phyloP scores from a whole-genome alignment of 177 flowering plant species.

The Tripterygium wilfordii region DNA sequence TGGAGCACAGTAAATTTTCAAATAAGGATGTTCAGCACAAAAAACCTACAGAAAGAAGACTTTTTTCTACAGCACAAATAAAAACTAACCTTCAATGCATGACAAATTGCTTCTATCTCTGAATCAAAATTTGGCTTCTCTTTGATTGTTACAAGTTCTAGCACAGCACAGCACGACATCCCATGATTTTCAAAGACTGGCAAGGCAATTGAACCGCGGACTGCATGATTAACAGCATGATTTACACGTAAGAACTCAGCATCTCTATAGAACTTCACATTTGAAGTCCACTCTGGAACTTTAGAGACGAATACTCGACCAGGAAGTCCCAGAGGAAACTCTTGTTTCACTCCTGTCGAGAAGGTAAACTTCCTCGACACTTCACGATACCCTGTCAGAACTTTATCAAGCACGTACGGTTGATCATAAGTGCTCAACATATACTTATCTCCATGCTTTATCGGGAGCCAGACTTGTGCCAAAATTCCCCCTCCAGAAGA shows the following conservation, averaged over 20 bases:
- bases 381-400: constrained; percentile 76
- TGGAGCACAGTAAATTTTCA: not conserved
- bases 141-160: constrained; percentile 68
- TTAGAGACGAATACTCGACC: constrained; percentile 78
- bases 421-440: constrained; percentile 73
- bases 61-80: not conserved
- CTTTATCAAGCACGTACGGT: constrained; percentile 70
- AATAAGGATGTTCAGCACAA: not conserved
- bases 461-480: constrained; percentile 89
- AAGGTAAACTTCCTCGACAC: constrained; percentile 73
- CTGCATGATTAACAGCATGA: constrained; percentile 55
- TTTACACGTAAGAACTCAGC: constrained; percentile 63
- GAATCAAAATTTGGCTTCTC: constrained; percentile 64
- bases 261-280: constrained; percentile 54
- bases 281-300: constrained; percentile 91
- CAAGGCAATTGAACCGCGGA: constrained; percentile 81
- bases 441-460: constrained; percentile 44
- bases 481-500: constrained; percentile 65
- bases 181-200: constrained; percentile 54
- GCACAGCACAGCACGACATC: constrained; percentile 70
- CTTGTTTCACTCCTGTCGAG: constrained; percentile 42
- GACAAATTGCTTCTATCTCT: constrained; percentile 69
- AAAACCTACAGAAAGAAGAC: not conserved
- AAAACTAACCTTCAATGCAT: constrained; percentile 64
- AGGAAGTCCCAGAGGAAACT: constrained; percentile 57